Evolutionary conservation across 176 grass and related monocot genomes (phyloP).

Genomic region (Carex littledalei): DNA sequence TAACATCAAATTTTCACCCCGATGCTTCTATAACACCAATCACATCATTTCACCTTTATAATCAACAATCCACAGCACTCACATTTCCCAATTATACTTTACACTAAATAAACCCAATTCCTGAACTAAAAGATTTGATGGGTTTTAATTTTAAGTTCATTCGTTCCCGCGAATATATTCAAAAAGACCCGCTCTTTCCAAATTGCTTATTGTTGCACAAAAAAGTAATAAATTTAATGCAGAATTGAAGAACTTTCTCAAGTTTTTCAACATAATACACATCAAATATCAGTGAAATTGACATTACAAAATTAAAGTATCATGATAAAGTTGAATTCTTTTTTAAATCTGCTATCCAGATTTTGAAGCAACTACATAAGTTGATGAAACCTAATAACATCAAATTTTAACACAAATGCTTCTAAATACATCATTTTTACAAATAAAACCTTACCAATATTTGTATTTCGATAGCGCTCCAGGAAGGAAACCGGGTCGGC

Average conservation of each 20-base stretch:
- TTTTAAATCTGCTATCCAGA: not conserved
- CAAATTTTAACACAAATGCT: not conserved
- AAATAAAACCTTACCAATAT: slow-evolving; percentile 41
- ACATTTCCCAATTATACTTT: not conserved
- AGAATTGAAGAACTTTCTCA: not conserved
- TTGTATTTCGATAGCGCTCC: slow-evolving; percentile 47
- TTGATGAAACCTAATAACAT: too few species aligned
- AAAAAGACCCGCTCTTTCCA: too few species aligned
- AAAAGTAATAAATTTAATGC: not conserved
- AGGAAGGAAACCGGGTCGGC: slow-evolving; percentile 56
- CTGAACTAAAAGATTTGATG: too few species aligned
- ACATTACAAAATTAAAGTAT: not conserved
- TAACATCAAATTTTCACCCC: not conserved
- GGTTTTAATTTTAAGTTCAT: too few species aligned
- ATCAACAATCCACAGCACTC: not conserved
- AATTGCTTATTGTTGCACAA: not conserved
- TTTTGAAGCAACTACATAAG: too few species aligned
- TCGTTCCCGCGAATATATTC: too few species aligned
- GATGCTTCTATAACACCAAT: not conserved
- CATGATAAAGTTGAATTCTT: not conserved
- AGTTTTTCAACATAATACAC: not conserved
- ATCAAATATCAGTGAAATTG: not conserved
- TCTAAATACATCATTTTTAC: not conserved
- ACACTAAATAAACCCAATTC: not conserved
- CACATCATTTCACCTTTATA: not conserved